A percentile compares a stretch with the other conserved stretches of the same genome.
Evolutionary conservation across 768 basidiomycete species (phyloP).

Genomic region (Trametes punicea): DNA sequence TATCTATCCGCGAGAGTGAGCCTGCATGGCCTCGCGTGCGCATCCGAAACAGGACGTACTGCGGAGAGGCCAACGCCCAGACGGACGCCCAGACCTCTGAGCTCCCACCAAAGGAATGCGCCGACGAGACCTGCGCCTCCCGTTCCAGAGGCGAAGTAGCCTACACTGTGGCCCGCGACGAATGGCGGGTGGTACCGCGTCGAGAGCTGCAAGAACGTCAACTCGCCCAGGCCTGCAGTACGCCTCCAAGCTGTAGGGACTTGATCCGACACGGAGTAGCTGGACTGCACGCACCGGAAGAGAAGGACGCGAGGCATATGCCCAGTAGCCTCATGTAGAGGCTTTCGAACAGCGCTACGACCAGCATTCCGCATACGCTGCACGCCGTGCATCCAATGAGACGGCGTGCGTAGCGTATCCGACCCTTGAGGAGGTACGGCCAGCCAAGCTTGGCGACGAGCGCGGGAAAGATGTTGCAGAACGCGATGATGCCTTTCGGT

Average conservation of each 20-base stretch:
- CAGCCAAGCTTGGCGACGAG: constrained; percentile 86
- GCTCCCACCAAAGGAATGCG: constrained; percentile 92
- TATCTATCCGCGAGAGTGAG: constrained; percentile 44
- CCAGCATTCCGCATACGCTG: constrained; percentile 84
- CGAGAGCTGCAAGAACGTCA: constrained; percentile 93
- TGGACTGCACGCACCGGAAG: constrained; percentile 77
- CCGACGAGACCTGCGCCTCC: constrained; percentile 93
- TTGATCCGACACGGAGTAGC: background rate
- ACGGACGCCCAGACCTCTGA: constrained; percentile 81
- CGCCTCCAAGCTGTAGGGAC: background rate
- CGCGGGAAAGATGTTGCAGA: constrained; percentile 92
- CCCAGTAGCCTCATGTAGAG: constrained; percentile 73
- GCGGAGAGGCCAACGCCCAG: constrained; percentile 80
- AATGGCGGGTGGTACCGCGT: constrained; percentile 70
- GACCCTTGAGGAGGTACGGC: constrained; percentile 87
- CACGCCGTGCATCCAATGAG: constrained; percentile 70
- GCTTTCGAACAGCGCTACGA: constrained; percentile 69
- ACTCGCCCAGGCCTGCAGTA: constrained; percentile 79
- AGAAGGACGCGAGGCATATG: constrained; percentile 80
- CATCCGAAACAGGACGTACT: constrained; percentile 40
- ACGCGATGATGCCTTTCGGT: constrained; percentile 91
- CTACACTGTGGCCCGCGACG: constrained; percentile 76
- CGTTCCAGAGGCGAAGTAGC: constrained; percentile 93
- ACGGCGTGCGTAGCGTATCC: constrained; percentile 75
- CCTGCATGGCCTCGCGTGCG: background rate